Conservation (phyloP, 2,329 filamentous ascomycete species). For the Neoarthrinium moseri region DNA sequence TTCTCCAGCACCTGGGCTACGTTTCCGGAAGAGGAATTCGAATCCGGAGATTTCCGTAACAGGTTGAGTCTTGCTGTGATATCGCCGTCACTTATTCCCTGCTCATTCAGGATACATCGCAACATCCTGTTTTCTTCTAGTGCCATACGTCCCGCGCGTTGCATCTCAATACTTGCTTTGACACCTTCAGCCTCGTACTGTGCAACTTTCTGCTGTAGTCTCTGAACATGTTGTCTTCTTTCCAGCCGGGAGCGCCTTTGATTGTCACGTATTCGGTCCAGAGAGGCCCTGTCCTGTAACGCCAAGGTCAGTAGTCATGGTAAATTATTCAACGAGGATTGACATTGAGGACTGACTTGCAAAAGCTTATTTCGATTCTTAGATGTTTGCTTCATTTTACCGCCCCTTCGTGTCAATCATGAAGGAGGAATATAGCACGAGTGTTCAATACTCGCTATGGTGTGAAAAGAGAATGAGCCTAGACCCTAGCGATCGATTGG, state of each 20-base stretch:
- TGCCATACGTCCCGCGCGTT: slow-evolving; percentile 66
- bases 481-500: too few relatives aligned
- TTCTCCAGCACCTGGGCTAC: too few relatives aligned
- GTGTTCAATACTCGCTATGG: too few relatives aligned
- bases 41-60: too few relatives aligned
- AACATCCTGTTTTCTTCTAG: slow-evolving; percentile 68
- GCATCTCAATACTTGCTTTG: slow-evolving; percentile 69
- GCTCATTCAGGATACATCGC: slow-evolving; percentile 54
- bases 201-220: slow-evolving; percentile 64
- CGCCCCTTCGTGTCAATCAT: too few relatives aligned
- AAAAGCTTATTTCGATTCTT: too few relatives aligned
- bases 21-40: too few relatives aligned
- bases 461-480: too few relatives aligned
- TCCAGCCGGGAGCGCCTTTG: slow-evolving; percentile 74
- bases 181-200: slow-evolving; percentile 64
- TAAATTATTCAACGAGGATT: background rate
- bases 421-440: too few relatives aligned
- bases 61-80: too few relatives aligned
- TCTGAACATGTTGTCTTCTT: slow-evolving; percentile 70
- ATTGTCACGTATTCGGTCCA: slow-evolving; percentile 63
- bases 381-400: too few relatives aligned
- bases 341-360: background rate
- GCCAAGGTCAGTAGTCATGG: background rate
- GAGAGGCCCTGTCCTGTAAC: slow-evolving; percentile 14
- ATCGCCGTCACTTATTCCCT: slow-evolving; percentile 53